Base-by-base conservation (phyloP, 495 filamentous ascomycete species). In the Penicillium cinerascens region DNA sequence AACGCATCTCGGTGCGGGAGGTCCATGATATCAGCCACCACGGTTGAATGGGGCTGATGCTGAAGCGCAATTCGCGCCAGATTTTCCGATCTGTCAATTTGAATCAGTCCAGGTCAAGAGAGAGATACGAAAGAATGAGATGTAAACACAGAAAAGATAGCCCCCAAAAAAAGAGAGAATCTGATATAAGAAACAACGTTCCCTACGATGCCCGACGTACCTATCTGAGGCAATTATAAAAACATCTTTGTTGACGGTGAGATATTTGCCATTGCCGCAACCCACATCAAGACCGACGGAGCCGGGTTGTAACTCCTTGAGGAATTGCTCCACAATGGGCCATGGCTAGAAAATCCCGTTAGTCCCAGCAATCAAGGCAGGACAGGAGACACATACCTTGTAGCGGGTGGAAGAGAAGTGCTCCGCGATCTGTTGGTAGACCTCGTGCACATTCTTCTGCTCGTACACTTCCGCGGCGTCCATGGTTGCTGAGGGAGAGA, bases 181-280 rank as follows among this genome's bases (percentile, higher is more conserved):
- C 13, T 44, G 29, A 44, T 43, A 35, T 41, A 50, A 52, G 6
- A 50, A 18, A 27, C 21, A 36, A 16, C 11, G 27, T 43, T 48
- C 41, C 8, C 50, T 38, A 22, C 44, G 26, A 18, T 17, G 11
- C 42, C 41, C 43, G 22, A 68, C 78, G 22, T 70, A 95, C 77
- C 92, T 79, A 78, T 98, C 93, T 45, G 87, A 92, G 33, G 83
- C 93, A 46, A 98, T 60, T 54, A 97, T 91, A 69, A 87, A 91
- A 23, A 97, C 71, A 57, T 84, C 75, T 17, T 71, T 78, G 68
- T 93, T 95, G 35, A 95, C 88, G 37, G 79, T 70, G 42, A 97
- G 72, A 64, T 97, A 95, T 75, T 98, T 98, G 56, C 93, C 93
- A 74, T 98, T 98, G 46, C 93, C 93, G 71, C 93, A 97, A 42